Evolutionary conservation across 441 rosid species (phyloP), one percentile per base, ranked within the genome.

Genomic region (Jatropha podagrica): DNA sequence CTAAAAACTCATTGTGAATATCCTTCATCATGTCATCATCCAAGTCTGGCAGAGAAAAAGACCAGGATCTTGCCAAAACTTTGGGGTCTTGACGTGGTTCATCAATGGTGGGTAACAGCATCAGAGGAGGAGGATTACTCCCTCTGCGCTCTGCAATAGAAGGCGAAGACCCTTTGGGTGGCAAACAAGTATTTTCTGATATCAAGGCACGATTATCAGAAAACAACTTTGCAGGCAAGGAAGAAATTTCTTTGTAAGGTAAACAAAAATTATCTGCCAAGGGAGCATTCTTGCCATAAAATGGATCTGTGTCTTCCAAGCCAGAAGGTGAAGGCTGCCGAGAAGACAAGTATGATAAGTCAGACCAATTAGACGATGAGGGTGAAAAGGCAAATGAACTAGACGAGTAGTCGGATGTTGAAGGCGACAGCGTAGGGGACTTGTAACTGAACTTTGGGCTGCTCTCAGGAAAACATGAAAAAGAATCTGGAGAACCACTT

Each of bases 141-240:
- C 95, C 91, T 77, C 95, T 78, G 61, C 91, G 90, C 84, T 85
- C 90, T 67, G 95, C 95, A 81, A 90, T 76, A 49, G 95, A 88
- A 13, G 81, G 86, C 4, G 49, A 69, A 72, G 55, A 54, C 68
- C 79, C 85, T 76, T 81, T 83, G 58, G 69, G 69, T 10, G 84
- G 83, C 11, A 58, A 76, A 70, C 64, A 69, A 76, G 77, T 68
- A 68, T 63, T 77, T 58, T 76, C 86, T 13, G 58, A 80, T 68
- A 73, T 76, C 20, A 68, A 69, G 60, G 67, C 76, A 38, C 71
- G 77, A 76, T 74, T 52, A 18, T 65, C 61, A 32, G 83, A 66
- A 68, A 82, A 79, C 32, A 40, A 38, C 52, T 78, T 79, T 48
- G 42, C 54, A 5, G 83, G 80, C 3, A 76, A 85, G 54, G 79